Conservation (phyloP, 768 basidiomycete genomes). For the Pleurotus sapidus region DNA sequence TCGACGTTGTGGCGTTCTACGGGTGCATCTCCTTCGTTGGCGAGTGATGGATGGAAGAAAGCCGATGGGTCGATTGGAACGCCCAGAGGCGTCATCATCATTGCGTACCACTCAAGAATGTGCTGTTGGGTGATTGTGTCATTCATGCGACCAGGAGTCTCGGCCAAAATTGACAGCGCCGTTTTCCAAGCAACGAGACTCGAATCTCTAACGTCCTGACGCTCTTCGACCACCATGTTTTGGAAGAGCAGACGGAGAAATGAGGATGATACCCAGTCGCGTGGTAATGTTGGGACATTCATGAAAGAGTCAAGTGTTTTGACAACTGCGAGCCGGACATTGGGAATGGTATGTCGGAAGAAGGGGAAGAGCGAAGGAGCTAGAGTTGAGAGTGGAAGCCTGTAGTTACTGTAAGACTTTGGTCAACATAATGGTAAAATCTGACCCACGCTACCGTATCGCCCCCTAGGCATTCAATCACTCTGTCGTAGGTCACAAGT, state of each 20-base stretch:
- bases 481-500: conserved; percentile 74
- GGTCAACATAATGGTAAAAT: neutral
- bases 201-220: conserved; percentile 73
- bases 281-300: conserved; percentile 66
- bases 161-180: conserved; percentile 56
- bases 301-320: conserved; percentile 88
- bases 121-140: conserved; percentile 53
- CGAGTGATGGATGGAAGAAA: conserved; percentile 65
- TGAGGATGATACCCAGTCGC: conserved; percentile 75
- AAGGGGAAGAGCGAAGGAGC: conserved; percentile 92
- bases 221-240: conserved; percentile 91
- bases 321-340: conserved; percentile 90
- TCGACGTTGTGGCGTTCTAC: conserved; percentile 90
- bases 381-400: conserved; percentile 77
- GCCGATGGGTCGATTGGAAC: conserved; percentile 63
- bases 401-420: conserved; percentile 23
- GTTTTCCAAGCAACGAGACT: conserved; percentile 74
- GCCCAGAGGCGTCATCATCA: conserved; percentile 89
- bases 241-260: conserved; percentile 89
- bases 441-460: conserved; percentile 67
- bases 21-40: conserved; percentile 40
- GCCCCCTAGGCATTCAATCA: conserved; percentile 73
- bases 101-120: conserved; percentile 80
- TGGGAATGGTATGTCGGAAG: conserved; percentile 94
- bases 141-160: conserved; percentile 46